Evolutionary conservation across 805 yeast species (phyloP), one percentile per base, ranked within the genome.

Genomic region (Candida ascalaphidarum): DNA sequence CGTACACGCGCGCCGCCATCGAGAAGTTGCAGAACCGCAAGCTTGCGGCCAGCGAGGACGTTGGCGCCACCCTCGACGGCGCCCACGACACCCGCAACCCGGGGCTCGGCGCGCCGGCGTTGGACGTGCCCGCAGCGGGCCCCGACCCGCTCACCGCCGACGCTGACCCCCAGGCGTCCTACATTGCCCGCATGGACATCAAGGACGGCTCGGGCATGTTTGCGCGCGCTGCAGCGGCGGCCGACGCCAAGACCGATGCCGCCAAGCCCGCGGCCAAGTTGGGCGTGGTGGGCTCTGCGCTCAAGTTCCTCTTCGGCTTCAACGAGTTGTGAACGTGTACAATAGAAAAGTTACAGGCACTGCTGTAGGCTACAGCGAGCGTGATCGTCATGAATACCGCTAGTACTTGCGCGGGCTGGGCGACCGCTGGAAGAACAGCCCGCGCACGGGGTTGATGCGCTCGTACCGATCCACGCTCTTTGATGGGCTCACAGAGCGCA

Each of bases 1-100:
- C 94, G 4, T 80, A 78, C 46, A 65, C 71, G 10, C 75, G 71
- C 37, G 58, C 61, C 16, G 65, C 76, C 2, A 63, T 79, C 12
- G 86, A 78, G 42, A 75, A 74, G 45, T 55, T 80, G 18, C 63
- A 68, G 23, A 61, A 62, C 33, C 45, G 68, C 31, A 58, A 57
- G 29, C 53, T 73, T 25, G 50, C 53, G 3, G 55, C 48, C 7
- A 48, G 44, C 21, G 76, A 71, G 39, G 73, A 72, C 37, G 56
- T 72, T 16, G 77, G 77, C 1, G 66, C 61, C 2, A 29, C 35
- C 18, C 34, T 26, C 9, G 41, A 31, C 19, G 32, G 33, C 17
- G 36, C 32, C 21, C 18, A 27, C 9, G n/a, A n/a, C n/a, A n/a
- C n/a, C n/a, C n/a, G n/a, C n/a, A n/a, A n/a, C n/a, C n/a, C n/a